Evolutionary conservation across 257 asterid species (phyloP), one percentile per base, ranked within the genome.

Genomic region (Solanum corneliomulleri): DNA sequence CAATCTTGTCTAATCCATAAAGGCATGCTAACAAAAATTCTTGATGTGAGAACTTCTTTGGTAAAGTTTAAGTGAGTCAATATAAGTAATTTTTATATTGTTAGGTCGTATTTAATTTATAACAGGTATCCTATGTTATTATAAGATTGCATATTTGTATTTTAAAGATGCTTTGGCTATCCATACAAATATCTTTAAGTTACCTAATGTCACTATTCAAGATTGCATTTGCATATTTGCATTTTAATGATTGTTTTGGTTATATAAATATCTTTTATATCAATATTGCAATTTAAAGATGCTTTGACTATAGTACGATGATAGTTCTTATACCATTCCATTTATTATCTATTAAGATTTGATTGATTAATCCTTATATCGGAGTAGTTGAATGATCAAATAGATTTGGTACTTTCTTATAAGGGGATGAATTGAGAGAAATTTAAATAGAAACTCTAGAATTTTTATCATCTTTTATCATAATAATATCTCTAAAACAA

Each of bases 361-460:
- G 11, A 52, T 52, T 0, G n/a, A 52, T 0, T 49, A 0, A 16
- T 49, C 23, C 8, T 49, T 52, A 16, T 52, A 52, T 52, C 23
- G 0, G 0, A 52, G 6, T 6, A 52, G 62, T 52, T 52, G 0
- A 52, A 16, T 52, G 23, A 52, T 16, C 10, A 52, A 52, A 16
- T 6, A 16, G 4, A 52, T 52, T 52, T 52, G 0, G 0, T 16
- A 16, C 3, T 56, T 18, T 56, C 11, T 56, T 2, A 21, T 11
- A 21, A 58, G 13, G 7, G 1, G 3, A 9, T 60, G 15, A 9
- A 10, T 60, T 0, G 7, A 10, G 7, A 60, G 29, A 60, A 23
- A 0, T 0, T 23, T 60, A 11, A 60, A 9, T 23, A 7, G 2
- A 3, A 56, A 2, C 11, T 18, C 4, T 3, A 20, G 1, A 9